Percentiles rank a stretch among this genome's conserved stretches.
These are phyloP conservation scores for Fusarium palustre DNA, from an alignment of 2,329 filamentous ascomycete species.

Conservation along the genomic window DNA sequence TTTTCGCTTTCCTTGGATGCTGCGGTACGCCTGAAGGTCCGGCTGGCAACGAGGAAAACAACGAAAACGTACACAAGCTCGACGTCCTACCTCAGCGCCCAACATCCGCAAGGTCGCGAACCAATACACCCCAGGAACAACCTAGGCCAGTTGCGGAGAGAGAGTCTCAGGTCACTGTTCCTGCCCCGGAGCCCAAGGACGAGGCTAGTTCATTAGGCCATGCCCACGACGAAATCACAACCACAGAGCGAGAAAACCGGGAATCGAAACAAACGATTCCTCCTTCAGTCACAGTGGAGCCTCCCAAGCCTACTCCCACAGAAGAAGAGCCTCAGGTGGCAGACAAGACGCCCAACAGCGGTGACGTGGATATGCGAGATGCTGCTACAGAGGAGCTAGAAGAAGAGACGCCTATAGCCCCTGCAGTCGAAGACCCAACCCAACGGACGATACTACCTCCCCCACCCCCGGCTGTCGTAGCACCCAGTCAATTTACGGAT, in stretches of 20 bases:
- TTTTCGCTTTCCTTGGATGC: conserved; percentile 73
- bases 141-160: conserved; percentile 62
- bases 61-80: conserved; percentile 68
- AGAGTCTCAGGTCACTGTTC: conserved; percentile 53
- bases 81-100: conserved; percentile 67
- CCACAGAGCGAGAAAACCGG: conserved; percentile 56
- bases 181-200: conserved; percentile 55
- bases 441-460: conserved; percentile 57
- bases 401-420: conserved; percentile 58
- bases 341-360: conserved; percentile 61
- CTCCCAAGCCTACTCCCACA: conserved; percentile 50
- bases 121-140: conserved; percentile 65
- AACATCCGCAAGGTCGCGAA: conserved; percentile 65
- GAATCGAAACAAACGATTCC: conserved; percentile 60
- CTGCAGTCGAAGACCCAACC: conserved; percentile 54
- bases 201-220: conserved; percentile 61
- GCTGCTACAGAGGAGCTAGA: conserved; percentile 64
- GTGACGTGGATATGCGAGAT: conserved; percentile 77
- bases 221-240: conserved; percentile 60
- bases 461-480: conserved; percentile 59
- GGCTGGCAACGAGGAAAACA: conserved; percentile 64
- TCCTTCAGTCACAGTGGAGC: conserved; percentile 58
- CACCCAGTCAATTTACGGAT: conserved; percentile 56
- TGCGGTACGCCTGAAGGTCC: conserved; percentile 73
- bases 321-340: conserved; percentile 45